Base-by-base conservation (phyloP, 805 yeast species). In the Candida lessepsii region DNA sequence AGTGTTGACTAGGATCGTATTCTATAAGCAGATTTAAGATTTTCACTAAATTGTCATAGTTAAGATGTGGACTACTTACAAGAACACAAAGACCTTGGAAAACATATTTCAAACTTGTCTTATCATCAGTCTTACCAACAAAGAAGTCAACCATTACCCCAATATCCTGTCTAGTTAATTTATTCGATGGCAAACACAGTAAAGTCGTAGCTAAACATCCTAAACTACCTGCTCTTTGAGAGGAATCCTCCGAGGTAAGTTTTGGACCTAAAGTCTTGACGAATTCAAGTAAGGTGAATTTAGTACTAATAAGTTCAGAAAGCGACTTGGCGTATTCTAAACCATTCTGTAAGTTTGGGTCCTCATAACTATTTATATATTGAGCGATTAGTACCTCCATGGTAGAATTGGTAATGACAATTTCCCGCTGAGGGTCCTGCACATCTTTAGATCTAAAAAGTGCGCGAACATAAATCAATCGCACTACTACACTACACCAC, bases 61-160 rank as follows among this genome's bases (percentile, higher is more conserved):
- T 21, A 14, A 52, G 40, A 18, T 46, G 42, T 6, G 65, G 54
- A 26, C 52, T 45, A 23, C 47, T 44, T 4, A 76, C 63, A 9
- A 88, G 56, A 1, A 80, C 67, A 13, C 53, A 53, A 6, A 90
- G 47, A 0, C 88, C 89, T 8, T 52, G 56, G 2, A 83, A 57
- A 1, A 81, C 72, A 44, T 77, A 76, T 27, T 63, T 63, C 21
- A 79, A 53, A 30, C 83, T 71, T 3, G 68, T 60, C 11, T 71
- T 67, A 52, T 89, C 96, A 9, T 80, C 84, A 16, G 87, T 58
- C 48, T 91, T 83, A 13, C 80, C 78, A 11, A 73, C 44, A 40
- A 79, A 74, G 57, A 91, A 91, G 5, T 74, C 71, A 13, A 73
- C 41, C 38, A 79, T 58, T 9, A 76, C 82, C 18, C 58, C 52